Base-by-base conservation (phyloP, 2,329 filamentous ascomycete genomes). In the Dactylellina cionopaga region DNA sequence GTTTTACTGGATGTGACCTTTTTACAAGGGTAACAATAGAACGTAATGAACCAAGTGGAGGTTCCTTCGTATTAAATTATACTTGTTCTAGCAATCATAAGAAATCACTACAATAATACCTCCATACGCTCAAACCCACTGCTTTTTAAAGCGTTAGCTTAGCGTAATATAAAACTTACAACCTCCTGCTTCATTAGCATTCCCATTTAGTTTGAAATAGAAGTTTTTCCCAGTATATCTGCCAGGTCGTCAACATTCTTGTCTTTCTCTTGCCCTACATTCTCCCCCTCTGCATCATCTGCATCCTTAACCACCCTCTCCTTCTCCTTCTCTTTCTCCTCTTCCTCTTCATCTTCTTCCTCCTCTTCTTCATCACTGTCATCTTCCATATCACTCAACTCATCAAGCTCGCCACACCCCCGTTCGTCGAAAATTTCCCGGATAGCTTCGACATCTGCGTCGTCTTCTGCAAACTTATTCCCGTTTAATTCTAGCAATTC, bases 401-500 rank as follows among this genome's bases (percentile, higher is more conserved):
- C 90, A 79, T 96, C 94, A 22, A 97, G 81, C 80, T 96, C 92
- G 43, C 90, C 85, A 35, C 94, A 80, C 24, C 86, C 77, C 64
- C 88, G 85, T 13, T 89, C 89, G 25, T 84, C 89, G 2, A 87
- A 78, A 76, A 90, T 88, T 79, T 94, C 90, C 82, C 93, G 93
- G 75, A 92, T 88, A 78, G 87, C 85, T 68, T 92, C 89, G 24
- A 97, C 84, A 25, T 95, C 83, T 55, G 88, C 84, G 76, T 98
- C 92, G 1, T 96, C 92, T 80, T 97, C 93, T 6, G 86, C 84
- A 77, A 99, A 96, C 79, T 92, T 95, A 83, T 99, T 99, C 54
- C 95, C 95, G 80, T 99, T 98, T 76, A 99, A 83, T 82, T 98
- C 95, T 52, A 99, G 87, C 77, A 93, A 89, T 82, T 89, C 90